phyloP scores from a whole-genome alignment of 768 basidiomycete genomes.

The Leccinum aurantiacum region DNA sequence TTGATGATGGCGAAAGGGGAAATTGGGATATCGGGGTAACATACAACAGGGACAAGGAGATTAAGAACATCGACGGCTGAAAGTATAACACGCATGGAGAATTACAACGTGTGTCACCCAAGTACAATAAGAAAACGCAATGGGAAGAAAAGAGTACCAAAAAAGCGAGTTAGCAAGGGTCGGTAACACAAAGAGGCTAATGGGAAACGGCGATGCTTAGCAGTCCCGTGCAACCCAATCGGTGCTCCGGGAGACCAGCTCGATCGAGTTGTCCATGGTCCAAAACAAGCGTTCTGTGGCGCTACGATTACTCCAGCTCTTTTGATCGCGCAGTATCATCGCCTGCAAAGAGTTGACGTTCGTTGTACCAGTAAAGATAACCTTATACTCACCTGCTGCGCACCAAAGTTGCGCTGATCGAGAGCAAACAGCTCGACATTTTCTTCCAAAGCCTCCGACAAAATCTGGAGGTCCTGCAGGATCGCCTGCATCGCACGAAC shows the following conservation, averaged over 20 bases:
- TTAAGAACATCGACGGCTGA: conserved; percentile 15
- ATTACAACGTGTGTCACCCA: conserved; percentile 25
- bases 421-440: conserved; percentile 90
- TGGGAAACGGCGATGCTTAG: conserved; percentile 10
- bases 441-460: conserved; percentile 87
- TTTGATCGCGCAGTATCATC: conserved; percentile 94
- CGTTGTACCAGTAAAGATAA: neutral
- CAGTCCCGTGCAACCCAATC: conserved; percentile 83
- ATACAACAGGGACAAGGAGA: conserved; percentile 20
- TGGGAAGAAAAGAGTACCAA: conserved; percentile 8
- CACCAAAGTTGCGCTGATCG: conserved; percentile 93
- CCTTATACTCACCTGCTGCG: conserved; percentile 75
- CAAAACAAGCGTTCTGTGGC: conserved; percentile 92
- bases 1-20: conserved; percentile 1
- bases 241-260: conserved; percentile 79
- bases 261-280: conserved; percentile 88
- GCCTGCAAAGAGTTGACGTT: conserved; percentile 53
- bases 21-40: conserved; percentile 19
- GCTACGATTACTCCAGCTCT: conserved; percentile 90
- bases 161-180: conserved; percentile 5
- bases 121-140: conserved; percentile 21
- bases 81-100: conserved; percentile 11
- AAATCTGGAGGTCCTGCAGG: conserved; percentile 80
- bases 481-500: conserved; percentile 84
- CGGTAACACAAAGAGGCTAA: conserved; percentile 6